Base-by-base conservation (phyloP, 1,139 yeast genomes). In the Pichia kudriavzevii region DNA sequence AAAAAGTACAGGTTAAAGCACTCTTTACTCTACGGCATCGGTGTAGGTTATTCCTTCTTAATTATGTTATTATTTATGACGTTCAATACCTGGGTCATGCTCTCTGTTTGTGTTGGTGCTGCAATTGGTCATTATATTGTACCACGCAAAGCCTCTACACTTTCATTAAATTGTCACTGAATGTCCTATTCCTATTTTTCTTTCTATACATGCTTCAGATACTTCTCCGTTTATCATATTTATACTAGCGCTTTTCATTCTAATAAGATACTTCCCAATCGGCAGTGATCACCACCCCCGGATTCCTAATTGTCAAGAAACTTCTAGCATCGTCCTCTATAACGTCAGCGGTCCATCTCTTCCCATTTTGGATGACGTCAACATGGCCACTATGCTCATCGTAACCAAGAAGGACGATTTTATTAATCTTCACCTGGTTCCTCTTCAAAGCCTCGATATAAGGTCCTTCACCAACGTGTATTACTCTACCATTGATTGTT, bases 331-430 rank as follows among this genome's bases (percentile, higher is more conserved):
- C 28, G 14, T 28, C 17, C 13, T n/a, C n/a, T 10, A 52, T 40
- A 16, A 65, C 46, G 3, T 54, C 52, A 0, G 66, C 63, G 1
- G 36, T 39, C 70, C 75, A 61, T 7, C 48, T 35, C 19, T 56
- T 37, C 0, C 58, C 63, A 25, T 50, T 60, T 46, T 68, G 72
- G 2, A 42, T 36, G 10, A 71, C 58, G 11, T 15, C 27, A 11
- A 22, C 9, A n/a, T n/a, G n/a, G n/a, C n/a, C n/a, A n/a, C n/a
- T n/a, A n/a, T n/a, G n/a, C n/a, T n/a, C n/a, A 5, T 29, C 13
- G 17, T 38, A 26, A 6, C 78, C 77, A 26, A 79, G 59, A 26
- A 87, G 51, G 1, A 76, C 56, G 18, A 88, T 68, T 46, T 69
- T 72, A 49, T 82, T 94, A 31, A 87, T 61, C 10, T 45, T 52